phyloP scores from a whole-genome alignment of 2,329 filamentous ascomycete species.

The Cladosporium phlei region DNA sequence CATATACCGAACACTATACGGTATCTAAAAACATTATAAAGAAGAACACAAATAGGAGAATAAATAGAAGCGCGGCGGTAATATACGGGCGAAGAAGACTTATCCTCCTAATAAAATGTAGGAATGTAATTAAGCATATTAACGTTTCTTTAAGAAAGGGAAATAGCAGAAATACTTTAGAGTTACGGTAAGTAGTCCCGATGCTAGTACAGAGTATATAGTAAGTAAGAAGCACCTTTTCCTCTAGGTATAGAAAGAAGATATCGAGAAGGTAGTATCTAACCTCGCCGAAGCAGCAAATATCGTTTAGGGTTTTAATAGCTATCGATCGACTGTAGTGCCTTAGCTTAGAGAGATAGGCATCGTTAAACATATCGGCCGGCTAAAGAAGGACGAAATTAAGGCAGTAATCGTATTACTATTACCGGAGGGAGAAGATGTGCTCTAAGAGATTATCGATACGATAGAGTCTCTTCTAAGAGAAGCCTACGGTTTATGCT shows the following conservation, averaged over 20 bases:
- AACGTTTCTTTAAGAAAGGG: conserved; percentile 4
- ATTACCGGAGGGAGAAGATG: background rate
- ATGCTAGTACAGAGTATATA: background rate
- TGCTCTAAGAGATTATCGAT: background rate
- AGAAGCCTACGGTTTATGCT: conserved; percentile 13
- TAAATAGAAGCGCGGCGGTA: conserved; percentile 7
- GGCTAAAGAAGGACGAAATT: conserved; percentile 14
- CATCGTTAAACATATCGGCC: conserved; percentile 7
- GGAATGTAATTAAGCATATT: conserved; percentile 1
- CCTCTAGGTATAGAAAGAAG: conserved; percentile 6
- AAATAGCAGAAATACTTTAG: conserved; percentile 10
- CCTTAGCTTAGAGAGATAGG: conserved; percentile 14
- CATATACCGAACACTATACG: background rate
- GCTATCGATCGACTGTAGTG: conserved; percentile 9
- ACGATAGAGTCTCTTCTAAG: conserved; percentile 4
- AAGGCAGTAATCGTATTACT: conserved; percentile 6
- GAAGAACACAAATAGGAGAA: conserved; percentile 5
- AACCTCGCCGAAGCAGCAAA: conserved; percentile 4
- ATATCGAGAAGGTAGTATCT: background rate
- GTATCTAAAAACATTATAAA: conserved; percentile 7
- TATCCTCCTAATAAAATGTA: conserved; percentile 5
- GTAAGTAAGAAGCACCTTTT: background rate
- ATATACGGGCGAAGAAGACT: background rate
- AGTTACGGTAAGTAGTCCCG: too few species aligned
- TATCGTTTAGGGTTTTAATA: conserved; percentile 11